Evolutionary conservation across 495 filamentous ascomycete genomes (phyloP).

Genomic region (Penicillium bialowiezense): DNA sequence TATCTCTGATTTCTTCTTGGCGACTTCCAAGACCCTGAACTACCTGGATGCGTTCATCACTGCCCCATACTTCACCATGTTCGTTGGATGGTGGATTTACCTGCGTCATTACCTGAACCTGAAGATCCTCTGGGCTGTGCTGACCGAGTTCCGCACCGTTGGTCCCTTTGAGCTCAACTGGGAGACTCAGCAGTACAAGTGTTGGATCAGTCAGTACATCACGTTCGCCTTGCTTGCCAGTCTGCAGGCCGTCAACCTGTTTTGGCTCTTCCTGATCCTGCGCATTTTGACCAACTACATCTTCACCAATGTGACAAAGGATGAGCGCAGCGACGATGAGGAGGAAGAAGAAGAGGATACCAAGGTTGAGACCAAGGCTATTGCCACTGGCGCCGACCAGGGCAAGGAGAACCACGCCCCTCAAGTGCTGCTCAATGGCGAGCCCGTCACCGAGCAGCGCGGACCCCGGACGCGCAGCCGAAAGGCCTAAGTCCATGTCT

Average conservation of each 20-base stretch:
- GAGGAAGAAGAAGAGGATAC: constrained; percentile 45
- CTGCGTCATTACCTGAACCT: constrained; percentile 90
- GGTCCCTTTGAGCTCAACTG: constrained; percentile 87
- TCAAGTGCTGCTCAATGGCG: constrained; percentile 38
- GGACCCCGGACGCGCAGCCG: constrained; percentile 25
- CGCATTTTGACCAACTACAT: constrained; percentile 64
- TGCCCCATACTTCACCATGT: constrained; percentile 78
- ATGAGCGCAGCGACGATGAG: constrained; percentile 62
- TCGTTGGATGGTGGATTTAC: constrained; percentile 87
- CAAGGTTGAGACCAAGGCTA: no score
- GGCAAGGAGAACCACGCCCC: constrained; percentile 38
- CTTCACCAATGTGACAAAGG: constrained; percentile 47
- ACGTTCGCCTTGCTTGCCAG: constrained; percentile 66
- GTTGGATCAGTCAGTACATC: constrained; percentile 70
- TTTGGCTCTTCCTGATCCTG: constrained; percentile 83
- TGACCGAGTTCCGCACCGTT: constrained; percentile 85
- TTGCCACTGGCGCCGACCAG: neutral
- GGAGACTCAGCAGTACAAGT: constrained; percentile 83
- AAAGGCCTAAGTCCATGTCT: constrained; percentile 12
- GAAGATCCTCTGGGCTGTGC: constrained; percentile 75
- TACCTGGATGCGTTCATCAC: constrained; percentile 80
- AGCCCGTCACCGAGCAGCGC: constrained; percentile 28
- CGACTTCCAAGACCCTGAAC: constrained; percentile 91
- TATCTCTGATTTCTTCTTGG: constrained; percentile 94
- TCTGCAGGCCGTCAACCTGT: constrained; percentile 78